Evolutionary conservation across 305 asterid genomes (phyloP), one percentile per base, ranked within the genome.

Genomic region (Rubia occidens): DNA sequence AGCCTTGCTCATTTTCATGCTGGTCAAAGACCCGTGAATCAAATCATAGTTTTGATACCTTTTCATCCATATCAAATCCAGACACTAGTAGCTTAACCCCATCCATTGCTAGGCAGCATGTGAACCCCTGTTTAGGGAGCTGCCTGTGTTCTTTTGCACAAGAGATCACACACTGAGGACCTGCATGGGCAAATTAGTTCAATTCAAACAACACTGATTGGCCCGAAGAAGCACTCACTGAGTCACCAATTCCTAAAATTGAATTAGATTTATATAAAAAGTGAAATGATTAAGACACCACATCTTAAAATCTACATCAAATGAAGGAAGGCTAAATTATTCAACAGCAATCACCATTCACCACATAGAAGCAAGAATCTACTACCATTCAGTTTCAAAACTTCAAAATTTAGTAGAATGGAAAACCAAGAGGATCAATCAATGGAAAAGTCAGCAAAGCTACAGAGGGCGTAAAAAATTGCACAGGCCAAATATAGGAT

Each of bases 91-190:
- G 68, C 81, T 86, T 91, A 71, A 85, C 95, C 54, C 97, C 99
- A 77, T 94, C 97, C 93, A 94, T 86, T 51, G 95, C 99, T 81
- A 94, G 94, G 86, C 99, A 94, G 81, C 99, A 94, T 74, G 99
- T 91, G 77, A 87, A 94, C 54, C 85, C 95, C 70, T 84, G 91
- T 78, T 79, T 81, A 69, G 99, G 97, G 40, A 91, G 87, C 74
- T 74, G 77, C 77, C 97, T 83, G 21, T 73, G 89, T 77, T 94
- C 97, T 81, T 91, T 91, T 42, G 99, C 94, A 79, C 99, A 94
- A 51, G 86, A 83, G 74, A 91, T 82, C 78, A 94, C 89, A 75
- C 99, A 94, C 56, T 85, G 96, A 64, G 99, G 97, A 79, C 99
- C 99, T 94, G 83, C 68, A 69, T 78, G 72, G 54, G 71, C 37